Percentiles rank a stretch among this genome's conserved stretches.
phyloP scores from a whole-genome alignment of 768 basidiomycete genomes.

The Leccinellum luteum region DNA sequence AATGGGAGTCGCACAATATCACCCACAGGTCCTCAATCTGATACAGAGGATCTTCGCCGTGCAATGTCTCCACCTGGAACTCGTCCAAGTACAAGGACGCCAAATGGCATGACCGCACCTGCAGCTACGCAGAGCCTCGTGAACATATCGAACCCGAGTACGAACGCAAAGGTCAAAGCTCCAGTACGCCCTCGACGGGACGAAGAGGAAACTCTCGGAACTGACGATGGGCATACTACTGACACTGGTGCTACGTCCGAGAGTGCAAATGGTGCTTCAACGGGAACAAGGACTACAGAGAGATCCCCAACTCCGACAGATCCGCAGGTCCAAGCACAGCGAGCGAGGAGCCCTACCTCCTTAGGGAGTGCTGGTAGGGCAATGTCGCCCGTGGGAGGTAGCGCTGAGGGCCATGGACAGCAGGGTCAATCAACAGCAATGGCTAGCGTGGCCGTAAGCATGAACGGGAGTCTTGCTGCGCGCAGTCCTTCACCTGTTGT shows the following conservation, averaged over 20 bases:
- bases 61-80: slow-evolving; percentile 61
- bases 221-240: slow-evolving; percentile 50
- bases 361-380: slow-evolving; percentile 46
- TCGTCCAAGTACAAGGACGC: slow-evolving; percentile 39
- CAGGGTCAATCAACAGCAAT: slow-evolving; percentile 43
- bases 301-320: slow-evolving; percentile 56
- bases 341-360: slow-evolving; percentile 60
- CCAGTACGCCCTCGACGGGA: slow-evolving; percentile 49
- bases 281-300: slow-evolving; percentile 32
- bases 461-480: slow-evolving; percentile 45
- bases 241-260: slow-evolving; percentile 50
- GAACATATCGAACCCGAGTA: slow-evolving; percentile 4
- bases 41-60: slow-evolving; percentile 58
- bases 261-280: slow-evolving; percentile 27
- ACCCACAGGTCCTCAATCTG: slow-evolving; percentile 48
- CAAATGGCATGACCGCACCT: slow-evolving; percentile 25
- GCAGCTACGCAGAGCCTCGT: slow-evolving; percentile 9
- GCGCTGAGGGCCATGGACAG: slow-evolving; percentile 22
- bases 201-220: slow-evolving; percentile 37
- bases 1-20: slow-evolving; percentile 60
- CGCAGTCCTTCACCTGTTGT: slow-evolving; percentile 59
- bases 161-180: slow-evolving; percentile 48
- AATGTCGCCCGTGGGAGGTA: slow-evolving; percentile 53
- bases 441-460: slow-evolving; percentile 50
- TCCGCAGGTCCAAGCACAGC: slow-evolving; percentile 31